Evolutionary conservation across 805 yeast genomes (phyloP), one percentile per base, ranked within the genome.

Genomic region (Scheffersomyces lignosus): DNA sequence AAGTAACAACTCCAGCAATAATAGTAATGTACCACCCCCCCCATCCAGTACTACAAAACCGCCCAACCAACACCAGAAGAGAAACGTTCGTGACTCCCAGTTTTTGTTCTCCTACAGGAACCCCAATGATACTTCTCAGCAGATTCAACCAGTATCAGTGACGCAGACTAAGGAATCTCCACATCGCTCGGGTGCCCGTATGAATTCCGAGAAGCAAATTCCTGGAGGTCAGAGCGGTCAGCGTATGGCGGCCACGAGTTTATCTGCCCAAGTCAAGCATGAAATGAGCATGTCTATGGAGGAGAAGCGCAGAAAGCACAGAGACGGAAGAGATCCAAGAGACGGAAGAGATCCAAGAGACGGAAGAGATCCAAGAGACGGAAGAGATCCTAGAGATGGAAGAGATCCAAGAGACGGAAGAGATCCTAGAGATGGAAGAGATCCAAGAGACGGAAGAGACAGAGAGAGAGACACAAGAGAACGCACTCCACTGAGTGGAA

Each of bases 91-190:
- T n/a, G 56, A 49, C 44, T 62, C 70, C 3, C 72, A 64, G 43
- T 40, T 58, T 29, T 47, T 67, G 27, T 67, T 66, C 47, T 56
- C 56, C 30, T 66, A 66, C 43, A 53, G 60, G 18, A 56, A 49
- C n/a, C 61, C 62, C 2, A 45, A 40, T 18, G 49, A 43, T 7
- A 38, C 45, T 4, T 18, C 26, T 16, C n/a, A 17, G 25, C 23
- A 15, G 24, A 22, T 23, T 23, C 18, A n/a, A n/a, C n/a, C n/a
- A n/a, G n/a, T n/a, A n/a, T n/a, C n/a, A n/a, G n/a, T n/a, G n/a
- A n/a, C n/a, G n/a, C n/a, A n/a, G n/a, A n/a, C n/a, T n/a, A n/a
- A n/a, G n/a, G n/a, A n/a, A n/a, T n/a, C n/a, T n/a, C n/a, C n/a
- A n/a, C n/a, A n/a, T n/a, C n/a, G n/a, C n/a, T n/a, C n/a, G n/a